phyloP scores from a whole-genome alignment of 208 protist species.

The Acanthamoeba sp. region DNA sequence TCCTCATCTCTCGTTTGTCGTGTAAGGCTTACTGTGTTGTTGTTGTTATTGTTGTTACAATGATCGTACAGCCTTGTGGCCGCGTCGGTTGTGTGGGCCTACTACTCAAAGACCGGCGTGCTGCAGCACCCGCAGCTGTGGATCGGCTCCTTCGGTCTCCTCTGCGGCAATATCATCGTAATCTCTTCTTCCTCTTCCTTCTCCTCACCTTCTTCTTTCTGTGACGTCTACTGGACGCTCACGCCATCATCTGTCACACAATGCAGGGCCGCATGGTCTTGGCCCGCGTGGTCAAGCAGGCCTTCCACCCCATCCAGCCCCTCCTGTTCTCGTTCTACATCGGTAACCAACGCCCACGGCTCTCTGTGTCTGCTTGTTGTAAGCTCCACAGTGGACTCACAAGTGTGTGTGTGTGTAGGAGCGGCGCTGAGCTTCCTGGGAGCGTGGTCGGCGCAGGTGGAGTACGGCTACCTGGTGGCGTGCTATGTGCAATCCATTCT shows the following conservation, averaged over 20 bases:
- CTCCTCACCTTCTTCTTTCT: neutral
- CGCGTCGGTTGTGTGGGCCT: conserved; percentile 23
- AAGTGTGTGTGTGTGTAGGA: neutral
- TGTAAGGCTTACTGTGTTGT: too few relatives aligned
- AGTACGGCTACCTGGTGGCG: neutral
- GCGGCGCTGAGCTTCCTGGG: neutral
- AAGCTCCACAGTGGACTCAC: too few relatives aligned
- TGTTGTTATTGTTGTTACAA: too few relatives aligned
- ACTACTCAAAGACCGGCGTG: neutral
- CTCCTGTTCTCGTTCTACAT: conserved; percentile 51
- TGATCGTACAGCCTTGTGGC: neutral
- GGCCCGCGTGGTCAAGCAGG: conserved; percentile 17
- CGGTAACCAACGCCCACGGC: too few relatives aligned
- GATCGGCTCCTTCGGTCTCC: conserved; percentile 36
- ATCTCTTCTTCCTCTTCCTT: neutral
- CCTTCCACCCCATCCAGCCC: conserved; percentile 52
- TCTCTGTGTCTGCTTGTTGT: too few relatives aligned
- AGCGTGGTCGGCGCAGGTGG: neutral
- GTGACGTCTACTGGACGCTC: too few relatives aligned
- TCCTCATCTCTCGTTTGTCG: too few relatives aligned
- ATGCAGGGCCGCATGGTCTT: conserved; percentile 40
- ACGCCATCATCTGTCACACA: neutral
- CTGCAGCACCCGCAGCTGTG: conserved; percentile 27
- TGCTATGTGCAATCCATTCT: conserved; percentile 45
- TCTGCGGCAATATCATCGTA: conserved; percentile 34